Evolutionary conservation across 495 filamentous ascomycete species (phyloP), one percentile per base, ranked within the genome.

Genomic region (Aspergillus nidulans): DNA sequence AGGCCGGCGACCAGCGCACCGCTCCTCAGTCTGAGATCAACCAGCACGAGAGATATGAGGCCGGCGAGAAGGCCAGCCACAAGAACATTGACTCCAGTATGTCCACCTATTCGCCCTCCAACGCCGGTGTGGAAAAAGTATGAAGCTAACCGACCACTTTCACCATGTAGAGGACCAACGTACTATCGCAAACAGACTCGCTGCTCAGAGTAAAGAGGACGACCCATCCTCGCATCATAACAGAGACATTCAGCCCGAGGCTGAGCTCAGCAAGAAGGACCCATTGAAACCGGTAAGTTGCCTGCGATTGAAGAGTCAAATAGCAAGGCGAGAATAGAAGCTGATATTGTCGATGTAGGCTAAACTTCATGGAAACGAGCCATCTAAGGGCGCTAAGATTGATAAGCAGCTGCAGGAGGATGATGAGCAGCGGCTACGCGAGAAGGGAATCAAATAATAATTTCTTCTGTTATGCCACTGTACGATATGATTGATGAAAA

Each of bases 171-270:
- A 95, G 80, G 89, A 92, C 63, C 71, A 89, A 62, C 80, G 90
- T 60, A 81, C 86, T 25, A 91, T 95, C 59, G 85, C 85, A 58
- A 90, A 91, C 77, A 85, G 82, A 63, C 77, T 90, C 24, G 87
- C 76, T 7, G 78, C 82, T 9, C 85, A 88, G 60, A 53, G 40
- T 68, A 74, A 58, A 65, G 81, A 73, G 61, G 23, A 43, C 20
- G 59, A 72, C 24, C 34, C 65, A 47, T 54, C 53, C 8, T 60
- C 69, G 50, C 65, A 71, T 53, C 67, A 69, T 53, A 73, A 59
- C 66, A 51, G 58, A 65, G 60, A 68, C 19, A 67, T 77, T 21
- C 69, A 80, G 56, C 62, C 69, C 9, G 82, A 90, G 69, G 81
- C 80, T 0, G 71, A 72, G 13, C 64, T 84, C 34, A 76, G 63